A percentile compares a stretch with the other conserved stretches of the same genome.
phyloP scores from a whole-genome alignment of 352 stramenopile species.

The Pythium aristosporum region DNA sequence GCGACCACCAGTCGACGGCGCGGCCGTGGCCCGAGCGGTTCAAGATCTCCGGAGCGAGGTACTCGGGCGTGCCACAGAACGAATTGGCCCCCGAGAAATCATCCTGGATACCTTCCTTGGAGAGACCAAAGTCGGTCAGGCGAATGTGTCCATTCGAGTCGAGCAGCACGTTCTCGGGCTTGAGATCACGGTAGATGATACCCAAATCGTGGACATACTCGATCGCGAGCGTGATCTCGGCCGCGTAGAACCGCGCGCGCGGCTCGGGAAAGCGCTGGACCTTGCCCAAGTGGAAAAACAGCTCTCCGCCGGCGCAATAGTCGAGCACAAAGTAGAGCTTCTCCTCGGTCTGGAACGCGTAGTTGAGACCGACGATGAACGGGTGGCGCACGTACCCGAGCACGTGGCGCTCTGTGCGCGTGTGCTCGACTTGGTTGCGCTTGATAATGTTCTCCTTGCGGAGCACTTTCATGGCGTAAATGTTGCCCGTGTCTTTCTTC shows the following conservation, averaged over 20 bases:
- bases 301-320: slow-evolving; percentile 96
- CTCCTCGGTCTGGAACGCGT: slow-evolving; percentile 95
- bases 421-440: slow-evolving; percentile 98
- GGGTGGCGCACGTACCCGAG: slow-evolving; percentile 96
- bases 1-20: slow-evolving; percentile 98
- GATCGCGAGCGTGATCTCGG: slow-evolving; percentile 97
- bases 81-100: slow-evolving; percentile 94
- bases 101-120: slow-evolving; percentile 84
- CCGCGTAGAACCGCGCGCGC: slow-evolving; percentile 95
- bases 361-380: slow-evolving; percentile 96
- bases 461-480: slow-evolving; percentile 99
- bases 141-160: slow-evolving; percentile 95
- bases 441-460: slow-evolving; percentile 99
- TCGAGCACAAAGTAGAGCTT: slow-evolving; percentile 99
- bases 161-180: slow-evolving; percentile 92
- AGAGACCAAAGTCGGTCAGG: slow-evolving; percentile 98
- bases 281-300: slow-evolving; percentile 93
- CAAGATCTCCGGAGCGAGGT: slow-evolving; percentile 92
- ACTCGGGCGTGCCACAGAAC: slow-evolving; percentile 87
- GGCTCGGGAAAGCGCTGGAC: slow-evolving; percentile 94
- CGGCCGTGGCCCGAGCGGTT: slow-evolving; percentile 95
- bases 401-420: slow-evolving; percentile 97
- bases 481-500: slow-evolving; percentile 90
- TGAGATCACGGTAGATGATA: slow-evolving; percentile 74
- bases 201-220: slow-evolving; percentile 92